Evolutionary conservation across 1,139 yeast species (phyloP), one percentile per base, ranked within the genome.

Genomic region (Arxiozyma bovina): DNA sequence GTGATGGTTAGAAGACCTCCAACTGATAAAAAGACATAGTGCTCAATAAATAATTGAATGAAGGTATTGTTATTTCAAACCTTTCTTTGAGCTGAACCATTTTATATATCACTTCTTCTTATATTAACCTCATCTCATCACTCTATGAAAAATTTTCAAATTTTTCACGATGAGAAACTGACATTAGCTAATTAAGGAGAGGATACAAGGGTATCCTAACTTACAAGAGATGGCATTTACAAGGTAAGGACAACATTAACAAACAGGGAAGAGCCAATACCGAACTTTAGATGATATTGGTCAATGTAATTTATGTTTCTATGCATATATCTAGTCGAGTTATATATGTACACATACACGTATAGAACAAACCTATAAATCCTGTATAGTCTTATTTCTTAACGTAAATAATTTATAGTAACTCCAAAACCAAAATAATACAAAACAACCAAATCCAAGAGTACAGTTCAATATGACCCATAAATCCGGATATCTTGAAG

Each of bases 381-480:
- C 62, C 41, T 60, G 58, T 21, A 68, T 53, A 2, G 65, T 56
- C 49, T 62, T 62, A 45, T 62, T 62, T 42, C 72, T 63, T 49
- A 73, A 56, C 3, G 64, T 68, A 63, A 67, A 77, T 60, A 80
- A 68, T 60, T 80, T 82, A 66, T 76, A 80, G 60, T 82, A 73
- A 45, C 79, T 74, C 93, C 96, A 93, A 38, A 89, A 60, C 84
- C 93, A 91, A 64, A 87, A 87, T 51, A 87, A 64, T 0, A 74
- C 70, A 65, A 91, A 93, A 55, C 91, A 87, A 0, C 79, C 85
- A 68, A 89, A 89, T 0, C 94, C 84, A 9, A 90, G 68, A 0
- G 83, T 66, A 45, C 87, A 82, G 65, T 93, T 93, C 18, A 82
- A 77, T 41, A 91, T 77, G 0, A 87, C 87, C 91, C 94, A 89